Conservation (phyloP, 768 basidiomycete genomes). For the Cyclocybe cylindracea region DNA sequence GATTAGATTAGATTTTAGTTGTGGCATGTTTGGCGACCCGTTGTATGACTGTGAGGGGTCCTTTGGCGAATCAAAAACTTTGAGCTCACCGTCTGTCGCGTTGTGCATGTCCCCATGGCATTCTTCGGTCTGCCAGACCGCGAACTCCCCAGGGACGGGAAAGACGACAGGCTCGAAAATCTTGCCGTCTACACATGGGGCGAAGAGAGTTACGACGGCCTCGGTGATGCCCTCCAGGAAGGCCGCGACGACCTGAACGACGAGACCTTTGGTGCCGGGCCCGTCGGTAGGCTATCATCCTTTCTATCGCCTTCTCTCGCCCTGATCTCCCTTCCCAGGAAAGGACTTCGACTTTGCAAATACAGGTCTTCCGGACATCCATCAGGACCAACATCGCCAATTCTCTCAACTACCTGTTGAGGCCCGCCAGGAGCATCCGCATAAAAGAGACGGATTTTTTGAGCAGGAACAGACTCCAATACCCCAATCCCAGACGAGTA, state of each 20-base stretch:
- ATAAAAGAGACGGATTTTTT: slow-evolving; percentile 15
- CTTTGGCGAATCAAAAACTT: slow-evolving; percentile 9
- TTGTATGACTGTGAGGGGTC: not conserved
- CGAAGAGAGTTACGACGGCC: slow-evolving; percentile 85
- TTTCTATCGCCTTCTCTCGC: slow-evolving; percentile 2
- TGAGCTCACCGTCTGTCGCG: slow-evolving; percentile 15
- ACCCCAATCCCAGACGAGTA: slow-evolving; percentile 14
- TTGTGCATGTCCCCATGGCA: slow-evolving; percentile 58
- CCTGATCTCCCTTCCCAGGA: slow-evolving; percentile 44
- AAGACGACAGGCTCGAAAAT: slow-evolving; percentile 46
- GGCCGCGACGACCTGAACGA: slow-evolving; percentile 93
- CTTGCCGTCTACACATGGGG: slow-evolving; percentile 92
- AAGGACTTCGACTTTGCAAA: slow-evolving; percentile 90
- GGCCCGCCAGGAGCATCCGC: slow-evolving; percentile 19
- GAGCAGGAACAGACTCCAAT: slow-evolving; percentile 9
- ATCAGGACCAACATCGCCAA: slow-evolving; percentile 22
- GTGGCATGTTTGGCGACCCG: slow-evolving; percentile 23
- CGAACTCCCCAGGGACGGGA: slow-evolving; percentile 55
- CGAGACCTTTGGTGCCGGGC: slow-evolving; percentile 87
- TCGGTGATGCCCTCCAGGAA: slow-evolving; percentile 86
- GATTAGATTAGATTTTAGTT: slow-evolving; percentile 24
- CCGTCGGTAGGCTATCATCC: slow-evolving; percentile 60
- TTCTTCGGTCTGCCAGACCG: slow-evolving; percentile 84
- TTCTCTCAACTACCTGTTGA: slow-evolving; percentile 17
- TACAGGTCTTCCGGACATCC: slow-evolving; percentile 33